Conservation (phyloP, 768 basidiomycete genomes). For the Mycena polygramma region DNA sequence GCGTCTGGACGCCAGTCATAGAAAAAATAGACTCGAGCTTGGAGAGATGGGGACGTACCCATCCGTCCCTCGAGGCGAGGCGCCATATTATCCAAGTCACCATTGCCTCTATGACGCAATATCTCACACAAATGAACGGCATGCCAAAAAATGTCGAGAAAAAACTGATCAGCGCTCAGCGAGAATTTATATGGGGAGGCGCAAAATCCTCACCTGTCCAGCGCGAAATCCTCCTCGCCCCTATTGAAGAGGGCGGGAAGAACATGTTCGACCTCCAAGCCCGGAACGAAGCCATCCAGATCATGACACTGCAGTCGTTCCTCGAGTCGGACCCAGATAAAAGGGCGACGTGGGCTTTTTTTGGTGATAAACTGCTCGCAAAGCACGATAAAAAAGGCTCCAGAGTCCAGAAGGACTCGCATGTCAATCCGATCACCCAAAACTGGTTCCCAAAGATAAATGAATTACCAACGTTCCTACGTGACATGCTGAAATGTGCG, state of each 20-base stretch:
- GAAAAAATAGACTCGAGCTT: conserved; percentile 4
- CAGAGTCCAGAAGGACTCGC: conserved; percentile 8
- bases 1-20: background rate
- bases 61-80: conserved; percentile 4
- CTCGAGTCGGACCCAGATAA: conserved; percentile 26
- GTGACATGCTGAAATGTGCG: conserved; percentile 39
- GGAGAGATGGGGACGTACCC: background rate
- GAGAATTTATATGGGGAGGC: conserved; percentile 46
- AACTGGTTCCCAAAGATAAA: conserved; percentile 37
- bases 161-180: conserved; percentile 35
- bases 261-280: conserved; percentile 42
- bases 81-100: conserved; percentile 42
- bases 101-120: conserved; percentile 51
- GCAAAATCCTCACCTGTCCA: conserved; percentile 32
- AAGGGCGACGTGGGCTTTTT: conserved; percentile 45
- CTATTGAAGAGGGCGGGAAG: conserved; percentile 41
- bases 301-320: conserved; percentile 44
- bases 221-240: conserved; percentile 36
- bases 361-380: conserved; percentile 44
- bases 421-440: conserved; percentile 45
- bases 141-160: conserved; percentile 48
- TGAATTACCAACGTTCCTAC: conserved; percentile 30
- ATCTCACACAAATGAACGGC: conserved; percentile 49
- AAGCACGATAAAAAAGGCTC: conserved; percentile 2
- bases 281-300: conserved; percentile 44